Base-by-base conservation (phyloP, 805 yeast genomes). In the Maudiozyma serrabonitensis region DNA sequence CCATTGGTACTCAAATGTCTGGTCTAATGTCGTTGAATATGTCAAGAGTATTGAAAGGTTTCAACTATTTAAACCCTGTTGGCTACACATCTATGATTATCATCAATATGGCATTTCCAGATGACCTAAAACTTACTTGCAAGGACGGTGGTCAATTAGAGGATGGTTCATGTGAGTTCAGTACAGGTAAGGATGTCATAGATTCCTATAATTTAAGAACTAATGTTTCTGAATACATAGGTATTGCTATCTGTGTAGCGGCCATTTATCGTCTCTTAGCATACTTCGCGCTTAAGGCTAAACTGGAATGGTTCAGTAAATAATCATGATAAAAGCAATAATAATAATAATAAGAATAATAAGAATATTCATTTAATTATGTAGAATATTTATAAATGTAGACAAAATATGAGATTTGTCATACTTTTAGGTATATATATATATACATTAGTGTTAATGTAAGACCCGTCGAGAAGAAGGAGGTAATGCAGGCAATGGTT, bases 21-120 rank as follows among this genome's bases (percentile, higher is more conserved):
- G 96, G 96, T 3, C 70, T 89, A 11, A 74, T 88, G 81, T 84
- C 95, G 0, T 69, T 87, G 57, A 72, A 81, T n/a, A 78, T 87
- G 83, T 84, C 84, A 25, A 68, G 67, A 1, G 80, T 88, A 45
- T 72, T 87, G 59, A 73, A 73, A 53, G 95, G 81, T 0, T 66
- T 85, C 60, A 87, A 87, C 64, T 88, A 80, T 66, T 56, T 84
- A n/a, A 82, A 82, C 47, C 96, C 96, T 3, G 63, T 84, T 54
- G 84, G 83, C 58, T 88, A 84, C 60, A 82, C 81, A 2, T 83
- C 83, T 11, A 75, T 80, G 55, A 68, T 79, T 1, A 62, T 80
- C 44, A 75, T 81, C n/a, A 78, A 83, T 54, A 58, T 80, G 50
- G 84, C 80, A 1, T 81, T 87, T 52, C 73, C 73, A 3, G 54